A percentile compares a stretch with the other conserved stretches of the same genome.
These are phyloP conservation scores for Botrytis squamosa DNA, from an alignment of 2,329 filamentous ascomycete genomes.

Conservation along the genomic window DNA sequence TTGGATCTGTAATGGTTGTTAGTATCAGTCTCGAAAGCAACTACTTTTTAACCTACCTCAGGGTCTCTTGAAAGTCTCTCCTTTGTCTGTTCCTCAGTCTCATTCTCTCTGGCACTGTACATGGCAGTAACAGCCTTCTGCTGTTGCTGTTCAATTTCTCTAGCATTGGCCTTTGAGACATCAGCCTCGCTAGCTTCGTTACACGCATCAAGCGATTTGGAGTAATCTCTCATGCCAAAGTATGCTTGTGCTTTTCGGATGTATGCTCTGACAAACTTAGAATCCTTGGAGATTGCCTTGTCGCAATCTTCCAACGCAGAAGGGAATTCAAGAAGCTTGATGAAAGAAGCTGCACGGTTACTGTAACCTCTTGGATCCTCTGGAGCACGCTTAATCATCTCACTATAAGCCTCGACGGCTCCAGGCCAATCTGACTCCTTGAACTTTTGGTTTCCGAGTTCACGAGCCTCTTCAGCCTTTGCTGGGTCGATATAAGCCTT, in stretches of 20 bases:
- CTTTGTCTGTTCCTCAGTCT: constrained; percentile 93
- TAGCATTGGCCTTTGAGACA: constrained; percentile 70
- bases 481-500: constrained; percentile 82
- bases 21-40: constrained; percentile 17
- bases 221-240: constrained; percentile 98
- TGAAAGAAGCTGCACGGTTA: constrained; percentile 93
- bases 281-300: constrained; percentile 83
- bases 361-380: constrained; percentile 92
- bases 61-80: constrained; percentile 88
- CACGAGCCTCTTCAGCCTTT: constrained; percentile 93
- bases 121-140: constrained; percentile 90
- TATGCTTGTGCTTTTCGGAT: constrained; percentile 94
- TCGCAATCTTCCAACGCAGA: constrained; percentile 92
- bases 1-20: constrained; percentile 61
- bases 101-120: constrained; percentile 86
- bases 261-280: constrained; percentile 92
- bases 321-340: constrained; percentile 95
- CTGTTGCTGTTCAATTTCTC: constrained; percentile 91
- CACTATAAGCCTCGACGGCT: constrained; percentile 87
- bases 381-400: constrained; percentile 96
- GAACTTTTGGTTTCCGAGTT: constrained; percentile 94
- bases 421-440: constrained; percentile 95
- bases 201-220: constrained; percentile 87
- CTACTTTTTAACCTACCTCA: constrained; percentile 60
- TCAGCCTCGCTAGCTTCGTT: constrained; percentile 78